Base-by-base conservation (phyloP, 2,329 filamentous ascomycete genomes). In the Nigrospora osmanthi region DNA sequence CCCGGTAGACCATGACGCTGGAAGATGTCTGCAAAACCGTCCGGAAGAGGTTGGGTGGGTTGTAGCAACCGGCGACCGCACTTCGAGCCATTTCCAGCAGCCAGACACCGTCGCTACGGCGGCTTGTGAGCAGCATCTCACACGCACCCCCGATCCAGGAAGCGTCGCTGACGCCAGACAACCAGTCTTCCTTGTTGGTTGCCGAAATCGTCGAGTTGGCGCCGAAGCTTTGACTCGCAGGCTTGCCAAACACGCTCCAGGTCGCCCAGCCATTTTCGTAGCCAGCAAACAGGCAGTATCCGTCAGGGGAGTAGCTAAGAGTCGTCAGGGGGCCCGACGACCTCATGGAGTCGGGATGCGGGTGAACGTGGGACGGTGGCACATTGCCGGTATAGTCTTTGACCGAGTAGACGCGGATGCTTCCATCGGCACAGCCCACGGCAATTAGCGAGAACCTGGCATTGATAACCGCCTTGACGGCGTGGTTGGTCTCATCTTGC, bases 171-270 rank as follows among this genome's bases (percentile, higher is more conserved):
- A 95, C 74, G 4, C 90, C 88, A 6, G 77, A 74, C n/a, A 97
- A 72, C 89, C 91, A 97, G 38, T 79, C 76, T 59, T 98, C 91
- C 28, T 76, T 77, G 56, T 93, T 91, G 7, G 69, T 67, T 40
- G 75, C 68, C 3, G 83, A 80, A 34, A 89, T 71, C 2, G 69
- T 65, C 23, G 72, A 70, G 55, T 95, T 87, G 12, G 79, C 74
- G 7, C 76, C 74, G 61, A 97, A 97, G 59, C 88, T 95, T 54
- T 81, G 88, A 45, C 85, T 89, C 13, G 89, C 84, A 3, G 85
- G 77, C 63, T 95, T 96, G 32, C 93, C 93, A 64, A 95, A 98
- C 34, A 97, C 93, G 61, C 91, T 97, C 91, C 91, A 98, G 39
- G 83, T 91, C 5, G 87, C 85, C 93, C 93, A 98, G 1, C 93